Conservation (phyloP, 768 basidiomycete genomes). For the Paxillus ammoniavirescens region DNA sequence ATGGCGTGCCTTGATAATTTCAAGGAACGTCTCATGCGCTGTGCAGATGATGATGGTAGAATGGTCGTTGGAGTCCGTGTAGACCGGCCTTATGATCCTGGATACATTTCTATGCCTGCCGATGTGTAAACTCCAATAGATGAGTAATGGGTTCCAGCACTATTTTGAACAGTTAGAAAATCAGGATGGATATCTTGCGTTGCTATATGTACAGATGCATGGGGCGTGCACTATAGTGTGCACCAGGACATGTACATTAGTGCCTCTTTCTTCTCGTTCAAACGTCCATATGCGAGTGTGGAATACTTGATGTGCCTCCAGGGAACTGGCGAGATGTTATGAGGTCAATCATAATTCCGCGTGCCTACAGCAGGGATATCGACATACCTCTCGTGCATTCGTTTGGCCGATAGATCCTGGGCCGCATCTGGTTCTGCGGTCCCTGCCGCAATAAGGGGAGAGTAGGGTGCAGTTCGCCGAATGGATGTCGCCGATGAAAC, state of each 20-base stretch:
- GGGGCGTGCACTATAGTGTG: background rate
- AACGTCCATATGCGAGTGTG: slow-evolving; percentile 37
- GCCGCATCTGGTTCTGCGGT: slow-evolving; percentile 59
- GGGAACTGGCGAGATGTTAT: slow-evolving; percentile 92
- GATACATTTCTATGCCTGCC: slow-evolving; percentile 18
- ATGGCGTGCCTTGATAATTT: slow-evolving; percentile 20
- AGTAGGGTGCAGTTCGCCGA: slow-evolving; percentile 85
- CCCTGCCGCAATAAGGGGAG: slow-evolving; percentile 85
- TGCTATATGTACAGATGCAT: background rate
- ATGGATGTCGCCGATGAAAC: slow-evolving; percentile 53
- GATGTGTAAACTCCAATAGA: too few relatives aligned
- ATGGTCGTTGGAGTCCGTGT: slow-evolving; percentile 24
- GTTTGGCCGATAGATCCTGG: slow-evolving; percentile 91
- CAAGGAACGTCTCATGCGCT: slow-evolving; percentile 16
- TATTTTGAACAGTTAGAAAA: too few relatives aligned
- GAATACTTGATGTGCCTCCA: slow-evolving; percentile 48
- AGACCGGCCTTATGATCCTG: slow-evolving; percentile 26
- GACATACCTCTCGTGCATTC: slow-evolving; percentile 95
- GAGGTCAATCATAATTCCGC: slow-evolving; percentile 86
- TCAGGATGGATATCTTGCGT: background rate
- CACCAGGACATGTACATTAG: background rate
- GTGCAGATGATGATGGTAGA: slow-evolving; percentile 17
- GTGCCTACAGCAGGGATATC: slow-evolving; percentile 57
- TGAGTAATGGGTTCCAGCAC: background rate
- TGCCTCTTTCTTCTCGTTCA: too few relatives aligned